Evolutionary conservation across 2,329 filamentous ascomycete genomes (phyloP).

Genomic region (Microsporum canis): DNA sequence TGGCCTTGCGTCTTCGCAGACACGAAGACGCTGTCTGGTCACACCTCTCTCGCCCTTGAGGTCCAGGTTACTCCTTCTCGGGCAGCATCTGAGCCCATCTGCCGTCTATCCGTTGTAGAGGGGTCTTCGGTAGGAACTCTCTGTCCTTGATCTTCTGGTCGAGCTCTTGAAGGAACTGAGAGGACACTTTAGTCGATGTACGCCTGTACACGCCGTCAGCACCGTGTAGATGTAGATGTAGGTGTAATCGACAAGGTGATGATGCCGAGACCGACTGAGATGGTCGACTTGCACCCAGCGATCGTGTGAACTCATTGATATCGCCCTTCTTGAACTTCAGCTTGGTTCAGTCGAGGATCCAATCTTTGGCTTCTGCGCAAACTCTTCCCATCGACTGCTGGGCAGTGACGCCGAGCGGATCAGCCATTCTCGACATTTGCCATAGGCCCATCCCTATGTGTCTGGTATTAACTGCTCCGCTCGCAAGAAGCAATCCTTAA

Average conservation of each 20-base stretch:
- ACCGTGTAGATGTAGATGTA: not conserved
- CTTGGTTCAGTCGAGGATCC: constrained; percentile 32
- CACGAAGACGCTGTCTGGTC: constrained; percentile 30
- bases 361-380: constrained; percentile 24
- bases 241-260: constrained; percentile 27
- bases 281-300: constrained; percentile 32
- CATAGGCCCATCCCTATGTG: no score
- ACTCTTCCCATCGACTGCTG: constrained; percentile 27
- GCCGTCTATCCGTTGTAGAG: constrained; percentile 24
- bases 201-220: constrained; percentile 20
- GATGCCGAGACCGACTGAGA: constrained; percentile 27
- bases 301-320: constrained; percentile 32
- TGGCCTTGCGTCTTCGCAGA: constrained; percentile 29
- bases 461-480: no score
- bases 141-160: constrained; percentile 32
- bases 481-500: no score
- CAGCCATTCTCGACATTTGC: constrained; percentile 15
- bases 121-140: constrained; percentile 25
- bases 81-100: constrained; percentile 13
- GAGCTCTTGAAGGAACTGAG: constrained; percentile 27
- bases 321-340: constrained; percentile 34
- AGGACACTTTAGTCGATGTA: constrained; percentile 21
- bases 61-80: constrained; percentile 19
- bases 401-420: constrained; percentile 28
- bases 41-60: constrained; percentile 29